These are phyloP conservation scores for Naematelia aurantialba DNA, from an alignment of 768 basidiomycete genomes.

Conservation along the genomic window DNA sequence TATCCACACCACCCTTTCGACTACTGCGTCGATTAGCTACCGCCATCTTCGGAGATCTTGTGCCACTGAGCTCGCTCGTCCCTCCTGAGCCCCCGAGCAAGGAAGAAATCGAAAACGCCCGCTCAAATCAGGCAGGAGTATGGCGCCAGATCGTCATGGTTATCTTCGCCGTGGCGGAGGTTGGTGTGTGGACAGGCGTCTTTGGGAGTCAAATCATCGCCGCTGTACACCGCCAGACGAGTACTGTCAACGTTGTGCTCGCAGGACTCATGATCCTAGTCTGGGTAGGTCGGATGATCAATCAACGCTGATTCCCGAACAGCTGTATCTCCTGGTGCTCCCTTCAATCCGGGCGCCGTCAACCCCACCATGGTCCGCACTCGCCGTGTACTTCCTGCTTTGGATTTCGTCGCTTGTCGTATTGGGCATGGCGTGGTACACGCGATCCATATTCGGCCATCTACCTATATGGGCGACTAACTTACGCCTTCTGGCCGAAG, in stretches of 20 bases:
- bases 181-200: slow-evolving; percentile 31
- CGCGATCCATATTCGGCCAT: slow-evolving; percentile 11
- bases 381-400: slow-evolving; percentile 24
- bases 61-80: slow-evolving; percentile 28
- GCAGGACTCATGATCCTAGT: slow-evolving; percentile 33
- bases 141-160: slow-evolving; percentile 38
- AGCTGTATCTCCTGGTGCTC: slow-evolving; percentile 27
- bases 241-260: slow-evolving; percentile 22
- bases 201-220: slow-evolving; percentile 21
- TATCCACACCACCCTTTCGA: slow-evolving; percentile 23
- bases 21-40: slow-evolving; percentile 13
- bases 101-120: slow-evolving; percentile 10
- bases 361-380: slow-evolving; percentile 35
- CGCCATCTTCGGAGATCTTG: slow-evolving; percentile 30
- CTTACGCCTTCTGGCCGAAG: slow-evolving; percentile 19
- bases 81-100: slow-evolving; percentile 14
- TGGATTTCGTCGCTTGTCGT: slow-evolving; percentile 23
- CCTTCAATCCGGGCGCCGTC: slow-evolving; percentile 29
- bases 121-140: slow-evolving; percentile 7
- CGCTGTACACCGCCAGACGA: slow-evolving; percentile 8
- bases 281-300: slow-evolving; percentile 36
- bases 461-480: slow-evolving; percentile 30
- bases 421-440: slow-evolving; percentile 28
- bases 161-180: slow-evolving; percentile 17
- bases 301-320: slow-evolving; percentile 4